These are phyloP conservation scores for Centella asiatica DNA, from an alignment of 129 eudicot genomes.

Conservation along the genomic window DNA sequence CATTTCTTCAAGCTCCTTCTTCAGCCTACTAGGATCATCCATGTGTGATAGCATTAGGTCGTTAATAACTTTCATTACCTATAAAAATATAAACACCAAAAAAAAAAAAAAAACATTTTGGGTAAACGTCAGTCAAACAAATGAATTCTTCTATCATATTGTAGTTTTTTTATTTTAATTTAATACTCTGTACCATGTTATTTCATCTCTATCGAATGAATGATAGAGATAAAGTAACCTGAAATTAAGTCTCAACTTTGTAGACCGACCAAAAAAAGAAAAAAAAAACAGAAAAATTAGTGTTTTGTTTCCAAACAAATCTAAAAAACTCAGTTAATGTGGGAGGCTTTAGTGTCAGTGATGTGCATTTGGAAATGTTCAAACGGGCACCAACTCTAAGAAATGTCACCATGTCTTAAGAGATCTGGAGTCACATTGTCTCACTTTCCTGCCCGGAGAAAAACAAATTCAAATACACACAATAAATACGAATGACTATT, in stretches of 20 bases:
- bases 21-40: conserved; percentile 29
- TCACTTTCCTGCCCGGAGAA: conserved; percentile 67
- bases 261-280: no score
- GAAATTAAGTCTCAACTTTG: no score
- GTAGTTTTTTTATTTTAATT: no score
- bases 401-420: conserved; percentile 34
- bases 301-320: not conserved
- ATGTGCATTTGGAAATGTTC: no score
- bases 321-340: not conserved
- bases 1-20: conserved; percentile 60
- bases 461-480: conserved; percentile 23
- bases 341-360: no score
- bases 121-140: conserved; percentile 56
- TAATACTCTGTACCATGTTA: no score
- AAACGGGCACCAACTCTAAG: conserved; percentile 3
- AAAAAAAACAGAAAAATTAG: no score
- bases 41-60: conserved; percentile 42
- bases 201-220: no score
- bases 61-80: conserved; percentile 76
- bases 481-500: conserved; percentile 33
- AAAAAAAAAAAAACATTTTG: no score
- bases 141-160: conserved; percentile 7
- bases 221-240: no score
- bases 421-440: conserved; percentile 46
- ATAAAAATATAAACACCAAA: conserved; percentile 45